phyloP scores from a whole-genome alignment of 1,284 basidiomycete genomes.

The Leccinum huronense region DNA sequence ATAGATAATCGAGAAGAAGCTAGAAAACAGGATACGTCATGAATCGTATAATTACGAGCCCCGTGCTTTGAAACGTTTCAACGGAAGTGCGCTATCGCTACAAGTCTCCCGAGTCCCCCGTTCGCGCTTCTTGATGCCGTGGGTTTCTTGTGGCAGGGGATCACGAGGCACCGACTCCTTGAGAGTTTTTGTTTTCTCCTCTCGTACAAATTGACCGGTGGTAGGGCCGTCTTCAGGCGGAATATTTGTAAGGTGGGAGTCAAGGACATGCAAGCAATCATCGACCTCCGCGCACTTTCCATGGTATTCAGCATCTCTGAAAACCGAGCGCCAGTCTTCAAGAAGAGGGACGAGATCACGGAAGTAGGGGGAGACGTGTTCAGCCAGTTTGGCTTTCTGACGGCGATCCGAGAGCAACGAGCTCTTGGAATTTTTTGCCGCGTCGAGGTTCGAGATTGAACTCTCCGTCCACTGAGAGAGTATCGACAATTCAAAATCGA shows the following conservation, averaged over 20 bases:
- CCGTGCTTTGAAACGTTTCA: neutral
- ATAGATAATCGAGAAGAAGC: neutral
- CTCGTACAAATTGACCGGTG: neutral
- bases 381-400: neutral
- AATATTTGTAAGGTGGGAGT: neutral
- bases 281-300: neutral
- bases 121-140: neutral
- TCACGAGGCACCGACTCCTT: neutral
- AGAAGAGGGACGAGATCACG: neutral
- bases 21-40: neutral
- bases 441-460: neutral
- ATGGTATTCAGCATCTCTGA: slow-evolving; percentile 1
- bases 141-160: neutral
- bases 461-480: neutral
- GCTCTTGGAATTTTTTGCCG: neutral
- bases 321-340: neutral
- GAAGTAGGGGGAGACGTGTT: neutral
- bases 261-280: neutral
- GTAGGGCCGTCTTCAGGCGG: neutral
- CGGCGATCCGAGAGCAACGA: neutral
- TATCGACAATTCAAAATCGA: neutral
- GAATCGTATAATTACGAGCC: neutral
- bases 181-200: neutral
- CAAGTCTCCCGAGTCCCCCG: neutral
- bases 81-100: neutral